phyloP scores from a whole-genome alignment of 257 asterid species.

The Nicotiana benthamiana region DNA sequence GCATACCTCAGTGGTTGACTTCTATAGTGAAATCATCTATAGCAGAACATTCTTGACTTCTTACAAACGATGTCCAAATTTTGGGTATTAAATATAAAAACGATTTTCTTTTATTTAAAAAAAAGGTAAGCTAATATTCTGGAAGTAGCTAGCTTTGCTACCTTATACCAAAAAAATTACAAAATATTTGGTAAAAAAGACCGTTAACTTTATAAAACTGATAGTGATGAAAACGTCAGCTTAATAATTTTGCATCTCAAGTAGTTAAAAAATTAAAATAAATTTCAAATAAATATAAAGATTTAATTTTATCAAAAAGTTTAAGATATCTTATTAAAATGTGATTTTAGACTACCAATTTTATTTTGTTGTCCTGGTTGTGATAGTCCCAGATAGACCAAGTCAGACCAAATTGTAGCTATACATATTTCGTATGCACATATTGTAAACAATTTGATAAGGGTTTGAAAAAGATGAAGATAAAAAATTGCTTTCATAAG shows the following conservation, averaged over 20 bases:
- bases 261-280: no score
- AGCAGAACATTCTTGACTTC: background rate
- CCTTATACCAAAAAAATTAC: no score
- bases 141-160: background rate
- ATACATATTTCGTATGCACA: background rate
- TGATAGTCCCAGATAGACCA: background rate
- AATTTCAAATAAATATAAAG: no score
- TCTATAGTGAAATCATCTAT: background rate
- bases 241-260: no score
- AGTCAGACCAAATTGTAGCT: background rate
- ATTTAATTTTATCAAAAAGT: no score
- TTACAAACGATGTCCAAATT: background rate
- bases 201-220: no score
- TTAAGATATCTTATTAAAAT: background rate
- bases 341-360: background rate
- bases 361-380: background rate
- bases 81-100: background rate
- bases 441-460: background rate
- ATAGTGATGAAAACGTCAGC: no score
- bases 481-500: background rate
- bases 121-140: background rate
- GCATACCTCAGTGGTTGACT: background rate
- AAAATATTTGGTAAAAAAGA: no score
- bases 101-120: background rate
- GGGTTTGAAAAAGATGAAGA: background rate